A percentile compares a stretch with the other conserved stretches of the same genome.
These are phyloP conservation scores for Geotrichum cucujoidarum DNA, from an alignment of 1,139 yeast species.

Conservation along the genomic window DNA sequence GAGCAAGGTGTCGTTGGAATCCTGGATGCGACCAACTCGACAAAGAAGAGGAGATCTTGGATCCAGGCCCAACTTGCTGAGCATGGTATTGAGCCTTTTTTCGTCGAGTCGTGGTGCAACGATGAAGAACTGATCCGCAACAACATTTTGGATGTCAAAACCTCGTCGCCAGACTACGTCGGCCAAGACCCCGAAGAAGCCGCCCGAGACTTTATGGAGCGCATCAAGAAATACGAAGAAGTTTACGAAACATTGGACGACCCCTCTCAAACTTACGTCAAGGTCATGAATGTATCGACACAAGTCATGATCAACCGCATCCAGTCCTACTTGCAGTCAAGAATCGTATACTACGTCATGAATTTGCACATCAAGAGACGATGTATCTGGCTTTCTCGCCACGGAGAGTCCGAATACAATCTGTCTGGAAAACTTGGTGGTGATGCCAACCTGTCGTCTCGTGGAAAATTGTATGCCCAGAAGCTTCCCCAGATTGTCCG, in stretches of 20 bases:
- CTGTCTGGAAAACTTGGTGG: conserved; percentile 95
- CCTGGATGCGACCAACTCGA: conserved; percentile 81
- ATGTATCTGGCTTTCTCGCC: conserved; percentile 87
- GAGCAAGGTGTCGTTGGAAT: conserved; percentile 88
- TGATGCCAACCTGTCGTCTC: conserved; percentile 77
- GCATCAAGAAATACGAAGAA: conserved; percentile 68
- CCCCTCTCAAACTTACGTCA: conserved; percentile 71
- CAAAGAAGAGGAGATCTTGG: conserved; percentile 63
- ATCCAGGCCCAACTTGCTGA: conserved; percentile 59
- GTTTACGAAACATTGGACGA: conserved; percentile 66
- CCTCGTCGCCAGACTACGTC: conserved; percentile 79
- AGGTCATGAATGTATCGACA: conserved; percentile 78
- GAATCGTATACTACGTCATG: conserved; percentile 94
- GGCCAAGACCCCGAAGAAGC: conserved; percentile 70
- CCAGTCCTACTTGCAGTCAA: conserved; percentile 81
- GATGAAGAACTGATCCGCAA: conserved; percentile 72
- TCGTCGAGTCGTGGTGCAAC: conserved; percentile 87
- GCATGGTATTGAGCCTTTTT: conserved; percentile 78
- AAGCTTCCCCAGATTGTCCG: conserved; percentile 75
- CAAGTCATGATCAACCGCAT: conserved; percentile 85
- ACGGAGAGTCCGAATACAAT: conserved; percentile 91
- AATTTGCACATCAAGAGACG: conserved; percentile 90
- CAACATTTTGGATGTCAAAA: conserved; percentile 79
- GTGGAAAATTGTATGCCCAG: conserved; percentile 82
- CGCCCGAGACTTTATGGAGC: conserved; percentile 60